Evolutionary conservation across 2,329 filamentous ascomycete genomes (phyloP), one percentile per base, ranked within the genome.

Genomic region (Penicillium sp.): DNA sequence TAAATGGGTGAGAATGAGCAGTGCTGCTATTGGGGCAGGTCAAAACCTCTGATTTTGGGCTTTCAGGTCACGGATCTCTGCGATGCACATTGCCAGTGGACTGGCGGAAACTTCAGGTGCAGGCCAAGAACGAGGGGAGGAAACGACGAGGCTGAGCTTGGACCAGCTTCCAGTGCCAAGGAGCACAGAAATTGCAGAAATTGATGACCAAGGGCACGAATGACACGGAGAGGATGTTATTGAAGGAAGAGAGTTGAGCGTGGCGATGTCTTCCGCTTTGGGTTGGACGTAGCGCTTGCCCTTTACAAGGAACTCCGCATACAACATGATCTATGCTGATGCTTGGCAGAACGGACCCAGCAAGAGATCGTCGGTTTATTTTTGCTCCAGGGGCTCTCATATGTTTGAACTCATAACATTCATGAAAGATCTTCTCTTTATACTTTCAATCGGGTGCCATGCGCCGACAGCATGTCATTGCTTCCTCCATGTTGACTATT

Each of bases 251-350:
- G 13, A 17, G 29, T 4, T 17, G 11, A 23, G 15, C n/a, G 50
- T 53, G 50, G 31, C 50, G 19, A 53, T 53, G 50, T 23, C n/a
- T 53, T 13, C 50, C 31, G 50, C 26, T 53, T 35, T 44, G 7
- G n/a, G 31, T 13, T 7, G 5, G 19, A 53, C 41, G 50, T 26
- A 35, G 50, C 50, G 52, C 41, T 52, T 30, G 35, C 9, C n/a
- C 35, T 29, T 13, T 38, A 38, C 9, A 13, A 3, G 35, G 35
- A 38, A 38, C 35, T 38, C 35, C 9, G 35, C 35, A 38, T 38
- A 13, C 35, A 2, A 9, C 1, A 41, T 41, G 35, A 15, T 41
- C 3, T n/a, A 26, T 31, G 13, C 31, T 8, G 3, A 35, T 8
- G 26, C 35, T 44, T 53, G 50, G 50, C 31, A 55, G 11, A 30